A percentile compares a stretch with the other conserved stretches of the same genome.
Evolutionary conservation across 2,329 filamentous ascomycete species (phyloP).

Genomic region (Leptodontidium sp.): DNA sequence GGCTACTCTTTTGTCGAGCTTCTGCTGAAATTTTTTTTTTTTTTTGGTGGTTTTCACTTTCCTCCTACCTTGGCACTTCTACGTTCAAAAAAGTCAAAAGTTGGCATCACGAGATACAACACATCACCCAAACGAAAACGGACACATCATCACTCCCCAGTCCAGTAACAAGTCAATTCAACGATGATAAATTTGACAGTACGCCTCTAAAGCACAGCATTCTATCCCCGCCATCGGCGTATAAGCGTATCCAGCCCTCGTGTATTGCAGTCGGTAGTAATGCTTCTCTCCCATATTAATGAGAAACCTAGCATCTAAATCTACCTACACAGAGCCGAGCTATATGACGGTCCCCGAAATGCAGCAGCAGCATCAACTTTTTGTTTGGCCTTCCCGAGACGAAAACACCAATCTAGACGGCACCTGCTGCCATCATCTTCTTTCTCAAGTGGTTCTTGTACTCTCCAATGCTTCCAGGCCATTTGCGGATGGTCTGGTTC

Average conservation of each 20-base stretch:
- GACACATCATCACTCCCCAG: background rate
- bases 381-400: conserved; percentile 27
- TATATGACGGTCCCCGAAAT: conserved; percentile 31
- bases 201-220: conserved; percentile 43
- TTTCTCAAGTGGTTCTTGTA: conserved; percentile 99
- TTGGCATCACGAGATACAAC: too few relatives aligned
- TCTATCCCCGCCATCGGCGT: conserved; percentile 38
- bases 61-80: too few relatives aligned
- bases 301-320: conserved; percentile 33
- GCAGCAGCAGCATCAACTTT: conserved; percentile 36
- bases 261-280: conserved; percentile 21
- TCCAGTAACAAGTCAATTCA: conserved; percentile 5
- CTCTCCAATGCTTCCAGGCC: conserved; percentile 87
- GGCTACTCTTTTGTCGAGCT: too few relatives aligned
- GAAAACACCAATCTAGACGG: conserved; percentile 68
- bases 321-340: conserved; percentile 32
- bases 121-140: background rate
- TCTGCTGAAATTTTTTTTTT: too few relatives aligned
- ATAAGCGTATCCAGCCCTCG: conserved; percentile 26
- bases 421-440: conserved; percentile 94
- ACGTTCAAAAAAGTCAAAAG: too few relatives aligned
- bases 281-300: conserved; percentile 29
- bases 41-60: too few relatives aligned
- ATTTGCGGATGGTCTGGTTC: conserved; percentile 90
- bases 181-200: conserved; percentile 27